Evolutionary conservation across 1,284 basidiomycete species (phyloP), one percentile per base, ranked within the genome.

Genomic region (Irpex lacteus): DNA sequence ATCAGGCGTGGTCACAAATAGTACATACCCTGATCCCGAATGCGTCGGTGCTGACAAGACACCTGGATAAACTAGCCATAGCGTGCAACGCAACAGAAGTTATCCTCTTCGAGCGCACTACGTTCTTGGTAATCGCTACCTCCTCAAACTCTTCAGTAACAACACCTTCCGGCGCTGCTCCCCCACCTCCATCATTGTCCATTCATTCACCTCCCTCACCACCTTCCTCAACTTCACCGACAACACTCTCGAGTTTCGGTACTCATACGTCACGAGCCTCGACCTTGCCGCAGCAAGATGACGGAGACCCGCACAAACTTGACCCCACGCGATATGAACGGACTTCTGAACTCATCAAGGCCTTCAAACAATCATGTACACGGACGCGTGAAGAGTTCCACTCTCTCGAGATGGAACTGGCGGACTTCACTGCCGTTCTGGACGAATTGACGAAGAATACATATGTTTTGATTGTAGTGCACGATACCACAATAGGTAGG

Each of bases 1-100:
- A 32, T 18, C 55, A 98, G 94, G 97, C 98, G 8, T 99, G 97
- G 98, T 98, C 98, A 32, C 89, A 89, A 66, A 98, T 99, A 68
- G 95, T 99, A 6, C 95, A 98, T 72, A 95, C 95, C 8, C 85
- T 98, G 67, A 98, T 99, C 63, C 98, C 98, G 1, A 98, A 98
- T 68, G 92, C 96, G 38, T 81, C 87, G n/a, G 87, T 94, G 49
- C 89, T 99, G 49, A 91, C 92, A 7, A 87, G 85, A 63, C 95
- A 98, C 71, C 84, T 99, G 5, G 85, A 89, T 8, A 92, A 89
- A 58, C 90, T 99, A 65, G 92, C 95, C 9, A 83, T 88, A 56
- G 89, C 94, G 1, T 95, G 94, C 73, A 90, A 86, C 64, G 96
- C 96, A 2, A 91, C 91, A 1, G 98, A 99, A 76, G 95, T 96